Evolutionary conservation across 345 rosid genomes (phyloP).

Genomic region (Eucalyptus victrix): DNA sequence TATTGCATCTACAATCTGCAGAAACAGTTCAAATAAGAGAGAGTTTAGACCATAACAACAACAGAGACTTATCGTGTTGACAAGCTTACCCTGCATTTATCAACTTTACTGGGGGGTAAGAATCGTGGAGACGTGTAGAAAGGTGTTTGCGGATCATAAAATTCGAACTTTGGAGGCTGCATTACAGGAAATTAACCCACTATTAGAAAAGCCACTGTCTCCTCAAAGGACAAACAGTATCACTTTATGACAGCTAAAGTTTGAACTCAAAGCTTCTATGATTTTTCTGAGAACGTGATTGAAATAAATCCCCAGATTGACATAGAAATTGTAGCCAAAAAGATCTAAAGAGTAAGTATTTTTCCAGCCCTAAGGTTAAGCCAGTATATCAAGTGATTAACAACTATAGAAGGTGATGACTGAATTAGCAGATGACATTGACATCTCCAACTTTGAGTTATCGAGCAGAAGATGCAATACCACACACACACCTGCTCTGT

Average conservation of each 20-base stretch:
- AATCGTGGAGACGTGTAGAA: conserved; percentile 93
- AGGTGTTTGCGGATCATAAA: conserved; percentile 83
- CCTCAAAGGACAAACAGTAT: background rate
- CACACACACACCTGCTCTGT: conserved; percentile 51
- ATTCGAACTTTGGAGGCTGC: conserved; percentile 75
- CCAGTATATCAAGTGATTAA: background rate
- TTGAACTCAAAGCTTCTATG: background rate
- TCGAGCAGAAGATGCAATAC: background rate
- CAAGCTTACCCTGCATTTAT: conserved; percentile 55
- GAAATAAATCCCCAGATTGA: background rate
- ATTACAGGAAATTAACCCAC: background rate
- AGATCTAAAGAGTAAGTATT: background rate
- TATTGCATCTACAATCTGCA: conserved; percentile 71
- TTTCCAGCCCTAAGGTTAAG: background rate
- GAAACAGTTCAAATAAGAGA: background rate
- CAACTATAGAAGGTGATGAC: background rate
- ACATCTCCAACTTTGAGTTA: background rate
- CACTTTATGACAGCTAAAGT: background rate
- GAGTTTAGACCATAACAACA: background rate
- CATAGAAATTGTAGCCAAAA: background rate
- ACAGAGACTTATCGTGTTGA: background rate
- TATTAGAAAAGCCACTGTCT: background rate
- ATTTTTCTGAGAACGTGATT: background rate
- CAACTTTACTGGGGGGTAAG: conserved; percentile 80
- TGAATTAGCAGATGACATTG: background rate